phyloP scores from a whole-genome alignment of 2,329 filamentous ascomycete species.

The Clathrospora elynae region DNA sequence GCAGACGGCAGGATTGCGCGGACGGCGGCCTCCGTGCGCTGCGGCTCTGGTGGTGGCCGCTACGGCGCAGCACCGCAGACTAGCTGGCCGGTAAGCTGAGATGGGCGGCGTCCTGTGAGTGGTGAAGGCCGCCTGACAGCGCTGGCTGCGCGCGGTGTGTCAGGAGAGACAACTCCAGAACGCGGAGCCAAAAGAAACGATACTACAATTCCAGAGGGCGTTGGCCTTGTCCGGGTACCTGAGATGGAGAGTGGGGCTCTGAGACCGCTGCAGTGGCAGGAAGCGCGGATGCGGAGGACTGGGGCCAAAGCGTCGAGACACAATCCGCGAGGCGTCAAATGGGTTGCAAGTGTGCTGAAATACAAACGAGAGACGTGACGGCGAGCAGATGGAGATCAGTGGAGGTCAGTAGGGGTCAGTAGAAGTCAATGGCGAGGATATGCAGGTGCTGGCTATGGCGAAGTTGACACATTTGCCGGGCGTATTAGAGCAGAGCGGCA shows the following conservation, averaged over 20 bases:
- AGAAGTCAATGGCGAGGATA: conserved; percentile 15
- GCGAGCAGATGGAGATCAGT: conserved; percentile 15
- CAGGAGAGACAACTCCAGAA: conserved; percentile 31
- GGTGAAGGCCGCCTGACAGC: conserved; percentile 19
- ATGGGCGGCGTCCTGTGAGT: conserved; percentile 31
- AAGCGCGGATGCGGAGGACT: conserved; percentile 38
- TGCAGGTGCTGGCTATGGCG: conserved; percentile 9
- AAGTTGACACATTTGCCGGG: conserved; percentile 12
- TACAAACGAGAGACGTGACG: conserved; percentile 30
- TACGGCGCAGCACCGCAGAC: conserved; percentile 36
- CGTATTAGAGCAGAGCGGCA: conserved; percentile 30
- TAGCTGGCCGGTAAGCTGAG: conserved; percentile 40
- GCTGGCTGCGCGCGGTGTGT: conserved; percentile 26
- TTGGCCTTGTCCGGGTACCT: conserved; percentile 31
- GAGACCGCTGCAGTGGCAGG: conserved; percentile 40
- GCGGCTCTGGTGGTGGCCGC: conserved; percentile 38
- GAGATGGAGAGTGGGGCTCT: conserved; percentile 31
- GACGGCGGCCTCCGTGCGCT: conserved; percentile 30
- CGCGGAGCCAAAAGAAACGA: conserved; percentile 28
- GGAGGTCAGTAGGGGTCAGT: conserved; percentile 12
- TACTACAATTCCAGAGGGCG: conserved; percentile 24
- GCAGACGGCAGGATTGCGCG: conserved; percentile 23
- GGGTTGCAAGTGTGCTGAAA: conserved; percentile 23
- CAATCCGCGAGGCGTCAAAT: conserved; percentile 35
- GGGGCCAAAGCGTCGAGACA: conserved; percentile 47